Conservation (phyloP, 2,329 filamentous ascomycete species). For the Fusarium continuum region DNA sequence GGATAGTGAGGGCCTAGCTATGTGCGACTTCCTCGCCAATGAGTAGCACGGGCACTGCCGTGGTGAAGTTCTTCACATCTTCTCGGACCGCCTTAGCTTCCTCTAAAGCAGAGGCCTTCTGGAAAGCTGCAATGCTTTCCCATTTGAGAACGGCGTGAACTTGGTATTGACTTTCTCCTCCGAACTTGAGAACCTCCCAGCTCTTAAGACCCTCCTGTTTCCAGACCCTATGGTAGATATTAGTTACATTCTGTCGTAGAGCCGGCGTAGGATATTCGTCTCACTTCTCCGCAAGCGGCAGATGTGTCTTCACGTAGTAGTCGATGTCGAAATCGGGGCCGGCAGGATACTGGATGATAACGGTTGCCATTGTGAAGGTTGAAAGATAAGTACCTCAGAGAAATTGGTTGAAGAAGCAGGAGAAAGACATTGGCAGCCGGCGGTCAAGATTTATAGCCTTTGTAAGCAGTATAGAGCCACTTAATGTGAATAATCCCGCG, state of each 20-base stretch:
- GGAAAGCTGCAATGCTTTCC: constrained; percentile 17
- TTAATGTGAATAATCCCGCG: too few species aligned
- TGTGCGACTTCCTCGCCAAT: too few species aligned
- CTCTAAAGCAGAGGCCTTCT: neutral
- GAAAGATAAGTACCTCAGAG: too few species aligned
- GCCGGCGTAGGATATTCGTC: accelerated
- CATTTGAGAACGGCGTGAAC: constrained; percentile 1
- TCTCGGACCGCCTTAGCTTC: constrained; percentile 1
- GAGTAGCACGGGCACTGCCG: neutral
- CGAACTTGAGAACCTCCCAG: neutral
- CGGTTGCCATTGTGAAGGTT: constrained; percentile 6
- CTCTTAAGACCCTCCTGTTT: neutral
- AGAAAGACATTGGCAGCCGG: too few species aligned
- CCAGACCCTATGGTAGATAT: neutral
- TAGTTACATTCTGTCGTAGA: accelerated
- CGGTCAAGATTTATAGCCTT: too few species aligned
- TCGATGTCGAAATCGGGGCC: constrained; percentile 20
- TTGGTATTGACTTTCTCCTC: constrained; percentile 10
- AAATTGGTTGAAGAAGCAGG: too few species aligned
- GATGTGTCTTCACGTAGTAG: constrained; percentile 14
- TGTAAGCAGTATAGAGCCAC: too few species aligned
- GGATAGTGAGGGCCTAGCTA: too few species aligned
- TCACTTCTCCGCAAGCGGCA: constrained; percentile 8
- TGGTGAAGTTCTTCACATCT: constrained; percentile 19
- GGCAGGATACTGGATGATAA: constrained; percentile 13